Percentiles rank a stretch among this genome's conserved stretches.
Conservation (phyloP, 805 yeast species). For the Dipodascus albidus region DNA sequence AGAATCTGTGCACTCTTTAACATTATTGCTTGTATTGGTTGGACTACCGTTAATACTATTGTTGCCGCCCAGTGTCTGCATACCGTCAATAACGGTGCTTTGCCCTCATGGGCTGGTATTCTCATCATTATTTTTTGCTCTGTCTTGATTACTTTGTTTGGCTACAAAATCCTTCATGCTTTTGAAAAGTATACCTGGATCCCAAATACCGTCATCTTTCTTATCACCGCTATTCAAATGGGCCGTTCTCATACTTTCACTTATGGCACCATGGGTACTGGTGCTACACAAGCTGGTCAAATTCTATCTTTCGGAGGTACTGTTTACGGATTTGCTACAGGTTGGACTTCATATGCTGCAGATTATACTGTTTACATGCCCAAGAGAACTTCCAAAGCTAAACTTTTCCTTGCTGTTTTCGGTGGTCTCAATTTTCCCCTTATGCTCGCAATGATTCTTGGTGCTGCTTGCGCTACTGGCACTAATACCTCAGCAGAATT, state of each 20-base stretch:
- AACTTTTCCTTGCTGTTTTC: constrained; percentile 52
- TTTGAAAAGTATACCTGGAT: constrained; percentile 87
- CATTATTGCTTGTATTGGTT: constrained; percentile 80
- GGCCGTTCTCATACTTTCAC: constrained; percentile 53
- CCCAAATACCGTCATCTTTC: constrained; percentile 62
- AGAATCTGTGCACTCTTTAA: constrained; percentile 71
- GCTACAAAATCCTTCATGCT: constrained; percentile 68
- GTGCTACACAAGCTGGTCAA: constrained; percentile 59
- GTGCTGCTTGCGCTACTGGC: constrained; percentile 80
- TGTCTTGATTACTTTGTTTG: constrained; percentile 65
- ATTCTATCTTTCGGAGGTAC: constrained; percentile 77
- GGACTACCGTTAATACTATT: constrained; percentile 91
- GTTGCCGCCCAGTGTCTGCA: constrained; percentile 76
- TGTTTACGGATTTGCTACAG: constrained; percentile 80
- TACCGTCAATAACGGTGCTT: constrained; percentile 50
- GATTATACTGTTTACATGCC: constrained; percentile 89
- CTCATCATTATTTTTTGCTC: constrained; percentile 55
- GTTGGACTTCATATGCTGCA: constrained; percentile 89
- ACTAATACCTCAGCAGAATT: constrained; percentile 35
- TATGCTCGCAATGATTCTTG: constrained; percentile 62
- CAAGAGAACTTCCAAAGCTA: constrained; percentile 42
- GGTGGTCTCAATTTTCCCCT: constrained; percentile 59
- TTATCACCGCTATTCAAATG: constrained; percentile 71
- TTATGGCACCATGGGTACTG: constrained; percentile 43
- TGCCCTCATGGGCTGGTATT: constrained; percentile 91